Percentiles rank a stretch among this genome's conserved stretches.
phyloP scores from a whole-genome alignment of 2,329 filamentous ascomycete genomes.

The Arthrinium puccinioides region DNA sequence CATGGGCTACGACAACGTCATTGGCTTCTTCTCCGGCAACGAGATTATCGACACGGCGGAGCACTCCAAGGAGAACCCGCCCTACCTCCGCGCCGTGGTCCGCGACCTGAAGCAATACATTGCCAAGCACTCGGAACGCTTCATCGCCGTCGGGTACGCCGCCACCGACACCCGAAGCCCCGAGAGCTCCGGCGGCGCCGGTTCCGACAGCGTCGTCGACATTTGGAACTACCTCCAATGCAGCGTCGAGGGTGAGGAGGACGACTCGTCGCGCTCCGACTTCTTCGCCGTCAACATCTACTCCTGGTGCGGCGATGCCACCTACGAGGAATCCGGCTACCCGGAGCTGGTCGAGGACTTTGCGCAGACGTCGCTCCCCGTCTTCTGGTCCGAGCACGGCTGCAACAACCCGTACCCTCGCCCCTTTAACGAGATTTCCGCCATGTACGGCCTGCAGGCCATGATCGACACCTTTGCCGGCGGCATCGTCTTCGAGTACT shows the following conservation, averaged over 20 bases:
- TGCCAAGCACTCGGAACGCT: conserved; percentile 55
- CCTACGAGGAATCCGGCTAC: conserved; percentile 53
- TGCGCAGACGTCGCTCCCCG: conserved; percentile 54
- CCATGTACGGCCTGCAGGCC: conserved; percentile 55
- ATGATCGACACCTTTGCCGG: conserved; percentile 64
- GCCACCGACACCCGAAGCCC: conserved; percentile 47
- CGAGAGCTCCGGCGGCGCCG: background rate
- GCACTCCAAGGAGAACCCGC: conserved; percentile 51
- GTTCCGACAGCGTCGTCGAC: conserved; percentile 41
- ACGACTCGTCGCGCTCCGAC: conserved; percentile 47
- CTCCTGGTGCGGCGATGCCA: conserved; percentile 61
- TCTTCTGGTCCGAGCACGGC: conserved; percentile 73
- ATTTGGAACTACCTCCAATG: conserved; percentile 69
- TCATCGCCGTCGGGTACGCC: conserved; percentile 69
- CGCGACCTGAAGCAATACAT: conserved; percentile 73
- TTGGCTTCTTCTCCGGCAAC: conserved; percentile 67
- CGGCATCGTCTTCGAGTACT: conserved; percentile 72
- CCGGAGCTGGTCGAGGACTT: conserved; percentile 56
- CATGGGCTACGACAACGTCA: conserved; percentile 54
- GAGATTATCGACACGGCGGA: conserved; percentile 63
- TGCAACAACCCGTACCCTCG: conserved; percentile 62
- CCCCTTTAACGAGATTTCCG: conserved; percentile 63
- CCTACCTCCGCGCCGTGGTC: conserved; percentile 62
- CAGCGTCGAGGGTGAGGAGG: conserved; percentile 30
- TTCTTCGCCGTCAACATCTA: conserved; percentile 65